phyloP scores from a whole-genome alignment of 768 basidiomycete species.

The Boletus sp. region DNA sequence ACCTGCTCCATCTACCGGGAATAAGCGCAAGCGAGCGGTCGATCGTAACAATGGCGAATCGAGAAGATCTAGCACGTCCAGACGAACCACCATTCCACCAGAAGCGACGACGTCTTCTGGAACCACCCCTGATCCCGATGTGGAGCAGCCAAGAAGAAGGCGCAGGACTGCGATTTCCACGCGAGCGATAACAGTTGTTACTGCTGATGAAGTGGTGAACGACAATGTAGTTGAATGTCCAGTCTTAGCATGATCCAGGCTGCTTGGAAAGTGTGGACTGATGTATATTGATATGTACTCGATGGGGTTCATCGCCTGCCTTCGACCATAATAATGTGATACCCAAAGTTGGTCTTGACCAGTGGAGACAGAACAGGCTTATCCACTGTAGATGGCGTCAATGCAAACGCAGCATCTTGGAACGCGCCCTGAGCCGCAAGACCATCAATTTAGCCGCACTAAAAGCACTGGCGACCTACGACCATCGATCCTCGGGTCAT shows the following conservation, averaged over 20 bases:
- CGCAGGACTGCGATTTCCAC: constrained; percentile 35
- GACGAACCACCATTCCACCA: constrained; percentile 43
- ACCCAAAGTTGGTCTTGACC: constrained; percentile 82
- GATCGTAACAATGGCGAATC: constrained; percentile 33
- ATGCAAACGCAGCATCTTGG: constrained; percentile 85
- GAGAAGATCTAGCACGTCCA: constrained; percentile 34
- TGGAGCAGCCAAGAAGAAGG: constrained; percentile 48
- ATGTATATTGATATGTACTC: constrained; percentile 23
- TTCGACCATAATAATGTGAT: constrained; percentile 92
- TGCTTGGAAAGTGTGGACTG: constrained; percentile 9
- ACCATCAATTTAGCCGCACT: constrained; percentile 4
- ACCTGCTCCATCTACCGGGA: constrained; percentile 25
- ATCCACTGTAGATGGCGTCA: constrained; percentile 77
- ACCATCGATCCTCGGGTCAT: constrained; percentile 86
- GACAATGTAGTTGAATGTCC: constrained; percentile 32
- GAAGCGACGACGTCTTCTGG: constrained; percentile 47
- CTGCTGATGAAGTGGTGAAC: constrained; percentile 34
- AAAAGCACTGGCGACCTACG: constrained; percentile 36
- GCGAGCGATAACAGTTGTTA: constrained; percentile 28
- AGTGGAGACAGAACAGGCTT: constrained; percentile 70
- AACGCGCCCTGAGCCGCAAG: constrained; percentile 53
- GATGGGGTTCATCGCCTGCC: constrained; percentile 53
- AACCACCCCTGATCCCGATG: constrained; percentile 68
- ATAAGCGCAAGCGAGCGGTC: constrained; percentile 42
- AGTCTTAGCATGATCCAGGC: constrained; percentile 17